Evolutionary conservation across 1,284 basidiomycete genomes (phyloP).

Genomic region (Hymenochaete sp.): DNA sequence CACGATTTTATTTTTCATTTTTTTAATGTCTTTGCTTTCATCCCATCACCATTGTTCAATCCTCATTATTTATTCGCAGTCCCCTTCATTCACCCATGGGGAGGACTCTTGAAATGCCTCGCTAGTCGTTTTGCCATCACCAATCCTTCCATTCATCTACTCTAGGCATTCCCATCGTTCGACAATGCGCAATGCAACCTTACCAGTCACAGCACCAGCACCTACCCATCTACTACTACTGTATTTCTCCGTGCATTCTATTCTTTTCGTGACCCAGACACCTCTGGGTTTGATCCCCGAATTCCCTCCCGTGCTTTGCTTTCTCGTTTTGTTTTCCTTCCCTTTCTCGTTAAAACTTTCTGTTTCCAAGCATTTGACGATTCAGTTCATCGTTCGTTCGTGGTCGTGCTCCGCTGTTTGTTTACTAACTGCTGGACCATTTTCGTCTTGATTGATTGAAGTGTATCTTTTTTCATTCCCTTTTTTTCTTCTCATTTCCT

Average conservation of each 20-base stretch:
- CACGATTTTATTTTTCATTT: no score
- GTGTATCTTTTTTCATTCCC: slow-evolving; percentile 4
- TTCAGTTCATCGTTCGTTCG: no score
- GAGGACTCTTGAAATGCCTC: no score
- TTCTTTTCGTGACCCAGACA: slow-evolving; percentile 7
- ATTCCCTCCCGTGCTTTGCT: slow-evolving; percentile 11
- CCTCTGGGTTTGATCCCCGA: slow-evolving; percentile 11
- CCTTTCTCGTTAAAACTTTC: slow-evolving; percentile 7
- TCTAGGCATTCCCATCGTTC: no score
- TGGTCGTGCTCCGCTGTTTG: slow-evolving; percentile 6
- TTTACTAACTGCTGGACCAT: background rate
- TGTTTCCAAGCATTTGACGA: no score
- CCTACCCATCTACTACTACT: no score
- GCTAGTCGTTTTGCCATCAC: slow-evolving; percentile 15
- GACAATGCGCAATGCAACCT: no score
- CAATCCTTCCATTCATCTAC: slow-evolving; percentile 10
- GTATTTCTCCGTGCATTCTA: slow-evolving; percentile 17
- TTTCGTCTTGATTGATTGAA: no score
- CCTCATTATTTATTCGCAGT: slow-evolving; percentile 6
- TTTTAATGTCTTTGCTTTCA: no score
- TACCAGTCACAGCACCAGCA: no score
- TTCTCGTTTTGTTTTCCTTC: slow-evolving; percentile 2
- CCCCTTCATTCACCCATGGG: slow-evolving; percentile 7
- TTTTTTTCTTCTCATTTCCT: slow-evolving; percentile 4
- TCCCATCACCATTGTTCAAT: no score